Evolutionary conservation across 2,329 filamentous ascomycete genomes (phyloP).

Genomic region (Colletotrichum eremochloae): DNA sequence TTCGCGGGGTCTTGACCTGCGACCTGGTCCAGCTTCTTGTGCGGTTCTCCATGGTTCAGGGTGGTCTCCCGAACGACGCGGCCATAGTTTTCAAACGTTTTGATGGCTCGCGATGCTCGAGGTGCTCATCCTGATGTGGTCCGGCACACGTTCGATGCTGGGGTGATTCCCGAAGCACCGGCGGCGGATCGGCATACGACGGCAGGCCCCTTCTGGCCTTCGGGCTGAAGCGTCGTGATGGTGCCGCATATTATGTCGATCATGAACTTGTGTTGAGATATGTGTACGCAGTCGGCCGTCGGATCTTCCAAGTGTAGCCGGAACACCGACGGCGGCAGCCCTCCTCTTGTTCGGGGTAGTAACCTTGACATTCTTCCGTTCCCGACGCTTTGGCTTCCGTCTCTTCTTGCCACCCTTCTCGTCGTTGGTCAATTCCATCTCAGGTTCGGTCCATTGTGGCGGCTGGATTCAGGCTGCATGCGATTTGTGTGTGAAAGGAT

Average conservation of each 20-base stretch:
- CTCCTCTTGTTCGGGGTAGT: not conserved
- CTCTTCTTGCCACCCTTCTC: not conserved
- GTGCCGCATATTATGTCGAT: not conserved
- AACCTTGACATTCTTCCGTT: not conserved
- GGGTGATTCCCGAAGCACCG: not conserved
- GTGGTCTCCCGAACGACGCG: no score
- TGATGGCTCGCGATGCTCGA: not conserved
- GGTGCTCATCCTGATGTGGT: not conserved
- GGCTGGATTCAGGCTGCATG: not conserved
- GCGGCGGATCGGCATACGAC: not conserved
- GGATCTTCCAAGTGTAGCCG: not conserved
- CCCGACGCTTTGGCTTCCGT: not conserved
- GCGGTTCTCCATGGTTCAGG: no score
- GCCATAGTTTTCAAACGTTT: no score
- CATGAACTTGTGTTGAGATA: not conserved
- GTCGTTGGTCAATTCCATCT: no score
- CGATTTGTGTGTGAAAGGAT: not conserved
- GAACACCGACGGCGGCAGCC: no score
- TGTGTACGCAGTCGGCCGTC: not conserved
- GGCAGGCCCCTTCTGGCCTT: not conserved
- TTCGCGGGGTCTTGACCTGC: no score
- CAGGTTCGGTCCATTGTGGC: not conserved
- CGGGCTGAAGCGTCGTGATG: not conserved
- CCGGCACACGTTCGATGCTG: not conserved
- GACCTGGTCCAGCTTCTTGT: no score